Base-by-base conservation (phyloP, 768 basidiomycete genomes). In the Naganishia randhawae region DNA sequence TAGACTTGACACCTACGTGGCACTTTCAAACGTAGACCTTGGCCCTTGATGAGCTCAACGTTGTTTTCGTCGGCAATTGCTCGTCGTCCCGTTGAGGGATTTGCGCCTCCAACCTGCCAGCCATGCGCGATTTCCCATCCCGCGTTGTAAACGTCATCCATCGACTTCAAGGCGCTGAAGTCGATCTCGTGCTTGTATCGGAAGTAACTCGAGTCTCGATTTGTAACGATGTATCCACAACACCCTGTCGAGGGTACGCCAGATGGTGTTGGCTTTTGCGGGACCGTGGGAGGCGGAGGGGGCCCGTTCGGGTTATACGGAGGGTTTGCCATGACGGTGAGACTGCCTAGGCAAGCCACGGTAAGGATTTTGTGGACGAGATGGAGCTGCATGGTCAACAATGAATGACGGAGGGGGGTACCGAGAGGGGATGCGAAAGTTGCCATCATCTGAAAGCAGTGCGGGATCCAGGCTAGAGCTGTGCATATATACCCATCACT, bases 121-220 rank as follows among this genome's bases (percentile, higher is more conserved):
- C 53, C 53, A 35, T 55, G 31, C 32, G 53, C 32, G 3, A 55
- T 22, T 33, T 55, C 32, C 53, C 53, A 55, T 17, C 53, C 53
- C 3, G 53, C 53, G 3, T 33, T 29, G 33, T 7, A 33, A 16
- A 55, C 53, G 31, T 33, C 11, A 19, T 55, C 53, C 5, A 55
- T 33, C 31, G 53, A 55, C 11, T 29, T 33, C 13, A 55, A 22
- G 3, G 31, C 16, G 32, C 6, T 7, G n/a, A 55, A 55, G 27
- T 55, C 33, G 31, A 55, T 55, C 3, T 7, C 17, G 33, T 55
- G 53, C 32, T 35, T 7, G 32, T 55, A 9, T 35, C 32, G 29
- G 27, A 55, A 55, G 19, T 33, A 35, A 17, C 32, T 32, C 7
- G 22, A 7, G 53, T n/a, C 32, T 4, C 53, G 53, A 35, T 55